These are phyloP conservation scores for Ambrosia hybrid DNA, from an alignment of 140 eudicot genomes.

Conservation along the genomic window DNA sequence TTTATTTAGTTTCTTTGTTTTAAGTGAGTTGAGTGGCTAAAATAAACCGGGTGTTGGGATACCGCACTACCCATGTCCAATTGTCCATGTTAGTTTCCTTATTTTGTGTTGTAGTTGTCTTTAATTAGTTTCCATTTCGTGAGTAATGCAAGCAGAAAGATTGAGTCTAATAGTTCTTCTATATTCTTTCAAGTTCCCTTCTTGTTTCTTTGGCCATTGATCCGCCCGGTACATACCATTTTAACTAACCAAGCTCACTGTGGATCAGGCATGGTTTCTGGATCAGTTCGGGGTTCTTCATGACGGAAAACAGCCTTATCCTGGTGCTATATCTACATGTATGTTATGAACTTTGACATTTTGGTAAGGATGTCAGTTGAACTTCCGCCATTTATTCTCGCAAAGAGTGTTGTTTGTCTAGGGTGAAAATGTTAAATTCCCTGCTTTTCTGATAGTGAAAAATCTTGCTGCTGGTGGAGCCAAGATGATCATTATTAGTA, in stretches of 20 bases:
- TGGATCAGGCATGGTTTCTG: slow-evolving; percentile 82
- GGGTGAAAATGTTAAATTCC: slow-evolving; percentile 8
- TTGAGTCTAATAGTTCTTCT: too few species aligned
- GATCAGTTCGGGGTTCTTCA: slow-evolving; percentile 99
- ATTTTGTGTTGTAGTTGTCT: too few species aligned
- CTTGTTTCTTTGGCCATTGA: too few species aligned
- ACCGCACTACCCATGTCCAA: too few species aligned
- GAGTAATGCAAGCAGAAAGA: too few species aligned
- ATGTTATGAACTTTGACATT: slow-evolving; percentile 49
- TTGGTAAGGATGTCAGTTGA: slow-evolving; percentile 35
- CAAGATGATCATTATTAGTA: slow-evolving; percentile 92
- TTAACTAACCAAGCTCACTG: not conserved
- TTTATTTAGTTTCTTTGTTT: too few species aligned
- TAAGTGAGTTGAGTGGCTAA: too few species aligned
- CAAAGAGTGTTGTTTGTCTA: not conserved
- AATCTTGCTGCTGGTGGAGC: slow-evolving; percentile 73
- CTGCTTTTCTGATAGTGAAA: slow-evolving; percentile 50
- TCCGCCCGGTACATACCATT: too few species aligned
- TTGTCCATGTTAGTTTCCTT: too few species aligned
- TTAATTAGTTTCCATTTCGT: too few species aligned
- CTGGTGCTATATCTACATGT: slow-evolving; percentile 85
- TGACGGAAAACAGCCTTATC: slow-evolving; percentile 94
- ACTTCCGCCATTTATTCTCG: not conserved
- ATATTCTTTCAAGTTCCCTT: too few species aligned
- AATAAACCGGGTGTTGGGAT: too few species aligned